Evolutionary conservation across 768 basidiomycete species (phyloP).

Genomic region (Coprinopsis cinerea): DNA sequence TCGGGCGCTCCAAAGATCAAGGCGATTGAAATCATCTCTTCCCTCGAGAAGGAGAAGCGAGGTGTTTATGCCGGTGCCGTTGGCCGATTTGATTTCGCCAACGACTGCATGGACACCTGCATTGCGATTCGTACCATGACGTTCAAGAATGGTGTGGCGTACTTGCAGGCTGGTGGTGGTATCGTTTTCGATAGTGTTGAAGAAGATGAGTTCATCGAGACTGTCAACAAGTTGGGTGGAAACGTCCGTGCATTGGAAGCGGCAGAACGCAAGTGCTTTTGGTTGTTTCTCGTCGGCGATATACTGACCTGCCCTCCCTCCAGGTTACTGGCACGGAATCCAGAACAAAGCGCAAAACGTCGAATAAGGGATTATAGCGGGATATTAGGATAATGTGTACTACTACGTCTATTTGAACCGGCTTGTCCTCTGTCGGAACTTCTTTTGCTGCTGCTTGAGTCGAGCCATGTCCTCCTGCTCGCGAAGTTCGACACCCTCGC

Average conservation of each 20-base stretch:
- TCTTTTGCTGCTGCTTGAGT: conserved; percentile 23
- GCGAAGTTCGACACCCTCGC: conserved; percentile 58
- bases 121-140: conserved; percentile 98
- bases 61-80: conserved; percentile 97
- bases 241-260: conserved; percentile 81
- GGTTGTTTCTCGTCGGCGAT: conserved; percentile 2
- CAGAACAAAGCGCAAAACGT: conserved; percentile 38
- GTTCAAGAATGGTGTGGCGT: conserved; percentile 88
- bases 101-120: conserved; percentile 95
- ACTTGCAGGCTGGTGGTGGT: conserved; percentile 94
- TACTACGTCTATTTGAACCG: conserved; percentile 13
- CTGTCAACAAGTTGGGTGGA: conserved; percentile 87
- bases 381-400: conserved; percentile 15
- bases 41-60: conserved; percentile 81
- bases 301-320: conserved; percentile 11
- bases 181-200: conserved; percentile 97
- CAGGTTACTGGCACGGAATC: conserved; percentile 68
- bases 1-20: conserved; percentile 99
- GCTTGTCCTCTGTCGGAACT: conserved; percentile 18
- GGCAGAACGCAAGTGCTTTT: conserved; percentile 79
- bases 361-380: conserved; percentile 17
- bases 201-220: conserved; percentile 95
- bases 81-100: conserved; percentile 95
- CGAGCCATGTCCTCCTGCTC: conserved; percentile 23
- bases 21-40: conserved; percentile 88